Base-by-base conservation (phyloP, 2,329 filamentous ascomycete genomes). In the Stagonosporopsis chrysanthemi region DNA sequence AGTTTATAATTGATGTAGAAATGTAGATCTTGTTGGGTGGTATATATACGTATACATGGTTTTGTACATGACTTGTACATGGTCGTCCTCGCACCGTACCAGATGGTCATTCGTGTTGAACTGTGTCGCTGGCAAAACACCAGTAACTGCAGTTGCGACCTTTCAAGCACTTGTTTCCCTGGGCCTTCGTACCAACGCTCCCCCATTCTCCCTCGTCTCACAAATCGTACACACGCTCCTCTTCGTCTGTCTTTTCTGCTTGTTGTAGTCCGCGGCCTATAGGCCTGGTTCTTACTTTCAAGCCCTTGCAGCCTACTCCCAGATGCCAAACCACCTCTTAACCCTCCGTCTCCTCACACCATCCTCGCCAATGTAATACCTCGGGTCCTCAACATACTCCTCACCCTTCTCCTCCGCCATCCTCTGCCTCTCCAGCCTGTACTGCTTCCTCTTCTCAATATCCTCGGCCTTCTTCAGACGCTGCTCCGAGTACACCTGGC, bases 261-360 rank as follows among this genome's bases (percentile, higher is more conserved):
- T 4, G 19, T 6, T 31, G 11, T 33, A n/a, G 4, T 22, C n/a
- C 15, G 15, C 33, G 42, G 12, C 42, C 9, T 17, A 5, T 17
- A 19, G 42, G 26, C 15, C 28, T 11, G 12, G 4, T 2, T 17
- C 41, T 6, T n/a, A 14, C 43, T 46, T 15, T 11, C n/a, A 33
- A 22, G 17, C 9, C 11, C 3, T 15, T n/a, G 31, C 28, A 40
- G 8, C 36, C 36, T 72, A 75, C 68, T 77, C 72, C 83, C 92
- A 96, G 70, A 96, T 89, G 14, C 92, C 92, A 68, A 95, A 80
- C 86, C 90, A 93, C 81, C 91, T 93, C 85, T 92, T 93, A 54
- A 87, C 80, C 55, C 83, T 82, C 78, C 81, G 86, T 72, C 78
- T 79, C 61, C 75, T 77, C 15, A 76, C 75, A 19, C 79, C 79